These are phyloP conservation scores for Suhomyces sp. DNA, from an alignment of 805 yeast species.

Conservation along the genomic window DNA sequence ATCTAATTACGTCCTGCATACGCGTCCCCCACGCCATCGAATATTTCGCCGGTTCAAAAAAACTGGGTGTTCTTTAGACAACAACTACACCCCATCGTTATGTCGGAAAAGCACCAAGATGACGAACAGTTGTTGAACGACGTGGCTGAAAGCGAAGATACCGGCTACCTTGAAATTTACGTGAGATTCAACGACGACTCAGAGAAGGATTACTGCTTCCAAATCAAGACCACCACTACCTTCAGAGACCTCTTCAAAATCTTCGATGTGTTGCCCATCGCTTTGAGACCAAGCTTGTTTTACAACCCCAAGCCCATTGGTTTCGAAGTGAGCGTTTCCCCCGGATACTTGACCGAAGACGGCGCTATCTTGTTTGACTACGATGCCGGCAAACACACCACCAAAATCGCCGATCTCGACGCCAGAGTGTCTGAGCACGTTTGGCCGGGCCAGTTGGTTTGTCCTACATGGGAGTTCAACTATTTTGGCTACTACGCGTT, in stretches of 20 bases:
- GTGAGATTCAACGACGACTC: slow-evolving; percentile 80
- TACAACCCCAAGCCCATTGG: slow-evolving; percentile 62
- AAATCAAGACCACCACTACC: slow-evolving; percentile 56
- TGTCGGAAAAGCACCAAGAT: background rate
- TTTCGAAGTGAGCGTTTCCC: slow-evolving; percentile 59
- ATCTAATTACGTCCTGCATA: background rate
- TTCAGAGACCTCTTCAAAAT: slow-evolving; percentile 59
- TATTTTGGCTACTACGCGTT: slow-evolving; percentile 41
- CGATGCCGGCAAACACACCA: slow-evolving; percentile 51
- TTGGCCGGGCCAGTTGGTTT: slow-evolving; percentile 88
- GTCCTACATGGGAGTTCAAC: slow-evolving; percentile 66
- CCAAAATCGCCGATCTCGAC: slow-evolving; percentile 42
- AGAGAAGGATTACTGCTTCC: slow-evolving; percentile 89
- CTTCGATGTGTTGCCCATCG: slow-evolving; percentile 65
- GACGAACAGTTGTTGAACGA: slow-evolving; percentile 21
- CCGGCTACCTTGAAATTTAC: slow-evolving; percentile 48
- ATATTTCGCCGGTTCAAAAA: background rate
- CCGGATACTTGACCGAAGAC: slow-evolving; percentile 79
- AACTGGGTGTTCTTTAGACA: background rate
- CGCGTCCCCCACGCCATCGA: background rate
- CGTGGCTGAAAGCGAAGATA: slow-evolving; percentile 22
- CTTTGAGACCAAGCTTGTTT: slow-evolving; percentile 77
- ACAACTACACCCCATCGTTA: background rate
- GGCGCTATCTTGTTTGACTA: slow-evolving; percentile 74
- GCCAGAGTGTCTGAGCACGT: slow-evolving; percentile 56